A percentile compares a stretch with the other conserved stretches of the same genome.
Conservation (phyloP, 1,139 yeast species). For the Wickerhamomyces sp. region DNA sequence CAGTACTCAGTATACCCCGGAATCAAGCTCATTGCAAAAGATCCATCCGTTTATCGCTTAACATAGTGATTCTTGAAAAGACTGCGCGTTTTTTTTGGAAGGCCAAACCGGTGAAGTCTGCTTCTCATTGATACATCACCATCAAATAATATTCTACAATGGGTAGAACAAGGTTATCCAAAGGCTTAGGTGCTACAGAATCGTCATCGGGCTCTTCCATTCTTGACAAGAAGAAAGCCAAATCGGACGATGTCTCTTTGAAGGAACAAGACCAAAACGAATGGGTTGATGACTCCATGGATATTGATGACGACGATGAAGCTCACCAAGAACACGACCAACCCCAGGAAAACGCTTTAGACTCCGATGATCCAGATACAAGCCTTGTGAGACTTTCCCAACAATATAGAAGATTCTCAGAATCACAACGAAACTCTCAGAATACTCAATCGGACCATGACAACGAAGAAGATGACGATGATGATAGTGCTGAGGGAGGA, state of each 20-base stretch:
- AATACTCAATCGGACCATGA: slow-evolving; percentile 2
- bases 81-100: neutral
- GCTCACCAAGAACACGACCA: slow-evolving; percentile 17
- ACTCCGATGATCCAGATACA: slow-evolving; percentile 24
- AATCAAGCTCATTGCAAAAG: too few species aligned
- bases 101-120: too few species aligned
- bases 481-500: slow-evolving; percentile 18
- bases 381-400: slow-evolving; percentile 17
- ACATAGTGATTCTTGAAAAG: too few species aligned
- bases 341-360: slow-evolving; percentile 16
- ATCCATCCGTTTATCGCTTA: too few species aligned
- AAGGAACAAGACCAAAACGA: neutral
- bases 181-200: neutral
- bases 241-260: neutral
- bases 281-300: neutral
- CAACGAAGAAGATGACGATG: slow-evolving; percentile 4
- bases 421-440: slow-evolving; percentile 12
- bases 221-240: neutral
- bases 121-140: neutral
- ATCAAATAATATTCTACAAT: neutral
- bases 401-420: slow-evolving; percentile 19
- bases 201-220: neutral
- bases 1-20: too few species aligned
- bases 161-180: slow-evolving; percentile 1
- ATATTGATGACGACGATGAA: slow-evolving; percentile 20